Conservation (phyloP, 2,329 filamentous ascomycete species). For the Talaromyces sp. region DNA sequence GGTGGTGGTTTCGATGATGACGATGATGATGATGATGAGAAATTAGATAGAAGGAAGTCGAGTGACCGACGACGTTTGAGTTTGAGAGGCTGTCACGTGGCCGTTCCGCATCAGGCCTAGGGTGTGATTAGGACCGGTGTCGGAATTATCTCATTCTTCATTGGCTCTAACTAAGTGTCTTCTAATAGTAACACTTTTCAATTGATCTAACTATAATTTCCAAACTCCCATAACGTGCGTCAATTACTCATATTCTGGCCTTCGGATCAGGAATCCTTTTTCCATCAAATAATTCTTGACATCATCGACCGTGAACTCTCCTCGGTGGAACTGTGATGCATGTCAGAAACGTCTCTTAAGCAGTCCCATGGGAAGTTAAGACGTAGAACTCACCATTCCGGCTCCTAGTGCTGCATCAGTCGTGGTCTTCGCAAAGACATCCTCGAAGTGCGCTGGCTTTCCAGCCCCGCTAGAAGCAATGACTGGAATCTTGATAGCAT, state of each 20-base stretch:
- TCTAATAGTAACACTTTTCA: background rate
- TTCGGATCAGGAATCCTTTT: constrained; percentile 72
- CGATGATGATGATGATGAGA: background rate
- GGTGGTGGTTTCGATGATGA: background rate
- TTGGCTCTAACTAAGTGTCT: background rate
- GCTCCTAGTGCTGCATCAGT: constrained; percentile 93
- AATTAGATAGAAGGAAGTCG: background rate
- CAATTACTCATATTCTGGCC: constrained; percentile 58
- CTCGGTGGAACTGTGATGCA: constrained; percentile 70
- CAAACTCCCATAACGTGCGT: background rate
- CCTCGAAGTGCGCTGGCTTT: constrained; percentile 78
- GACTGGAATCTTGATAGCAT: constrained; percentile 82
- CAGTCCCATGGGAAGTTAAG: background rate
- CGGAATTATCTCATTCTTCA: background rate
- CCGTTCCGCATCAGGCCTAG: background rate
- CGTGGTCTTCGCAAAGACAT: constrained; percentile 80
- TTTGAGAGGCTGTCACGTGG: background rate
- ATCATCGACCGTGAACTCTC: constrained; percentile 89
- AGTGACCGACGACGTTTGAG: background rate
- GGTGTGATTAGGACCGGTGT: background rate
- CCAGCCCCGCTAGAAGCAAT: constrained; percentile 94
- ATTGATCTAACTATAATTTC: background rate
- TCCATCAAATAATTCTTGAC: constrained; percentile 79
- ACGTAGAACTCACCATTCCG: constrained; percentile 63
- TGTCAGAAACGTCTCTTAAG: constrained; percentile 14